These are phyloP conservation scores for Bruguiera hainesii DNA, from an alignment of 441 rosid species.

Conservation along the genomic window DNA sequence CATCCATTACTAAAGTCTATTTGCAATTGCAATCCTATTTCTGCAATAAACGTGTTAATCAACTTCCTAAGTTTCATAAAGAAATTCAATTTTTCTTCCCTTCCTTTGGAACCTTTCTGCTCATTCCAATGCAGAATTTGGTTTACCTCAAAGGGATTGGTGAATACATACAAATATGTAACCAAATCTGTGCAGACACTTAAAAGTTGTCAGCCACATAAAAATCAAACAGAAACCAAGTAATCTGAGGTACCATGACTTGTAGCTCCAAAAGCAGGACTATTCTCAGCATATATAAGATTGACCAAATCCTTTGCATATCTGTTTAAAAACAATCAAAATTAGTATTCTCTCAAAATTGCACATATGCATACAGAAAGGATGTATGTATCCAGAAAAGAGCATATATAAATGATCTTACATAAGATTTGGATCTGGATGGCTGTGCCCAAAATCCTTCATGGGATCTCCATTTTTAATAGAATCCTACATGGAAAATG, in stretches of 20 bases:
- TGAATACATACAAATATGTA: background rate
- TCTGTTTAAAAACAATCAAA: conserved; percentile 39
- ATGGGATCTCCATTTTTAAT: conserved; percentile 80
- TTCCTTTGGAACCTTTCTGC: background rate
- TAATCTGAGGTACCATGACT: conserved; percentile 71
- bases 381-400: background rate
- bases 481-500: conserved; percentile 56
- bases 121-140: background rate
- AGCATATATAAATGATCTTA: conserved; percentile 32
- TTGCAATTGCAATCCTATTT: no score
- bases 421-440: conserved; percentile 98
- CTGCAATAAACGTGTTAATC: no score
- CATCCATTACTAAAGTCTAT: no score
- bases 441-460: conserved; percentile 97
- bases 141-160: conserved; percentile 6
- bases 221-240: conserved; percentile 2
- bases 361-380: conserved; percentile 3
- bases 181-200: conserved; percentile 7
- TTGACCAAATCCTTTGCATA: conserved; percentile 89
- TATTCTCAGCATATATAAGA: conserved; percentile 69
- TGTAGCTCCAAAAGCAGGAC: conserved; percentile 95
- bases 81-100: background rate
- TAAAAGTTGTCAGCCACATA: background rate
- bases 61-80: no score
- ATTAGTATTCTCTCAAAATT: conserved; percentile 16